Evolutionary conservation across 108 stramenopile genomes (phyloP).

Genomic region (Aurantiochytrium sp.): DNA sequence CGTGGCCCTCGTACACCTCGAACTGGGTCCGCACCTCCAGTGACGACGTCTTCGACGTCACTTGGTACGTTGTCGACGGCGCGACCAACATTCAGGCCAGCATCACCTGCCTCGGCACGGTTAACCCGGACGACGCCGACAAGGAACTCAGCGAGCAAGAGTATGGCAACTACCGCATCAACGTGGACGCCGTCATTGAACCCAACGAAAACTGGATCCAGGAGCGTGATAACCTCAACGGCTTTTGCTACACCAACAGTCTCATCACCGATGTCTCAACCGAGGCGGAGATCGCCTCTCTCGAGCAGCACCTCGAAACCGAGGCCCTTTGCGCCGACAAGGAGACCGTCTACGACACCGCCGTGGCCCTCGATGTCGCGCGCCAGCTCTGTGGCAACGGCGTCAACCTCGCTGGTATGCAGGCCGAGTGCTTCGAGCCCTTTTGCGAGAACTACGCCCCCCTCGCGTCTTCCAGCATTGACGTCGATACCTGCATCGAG

Average conservation of each 20-base stretch:
- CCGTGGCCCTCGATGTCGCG: not conserved
- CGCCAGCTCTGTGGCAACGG: not conserved
- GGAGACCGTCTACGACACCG: not conserved
- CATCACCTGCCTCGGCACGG: not conserved
- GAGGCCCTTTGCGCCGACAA: not conserved
- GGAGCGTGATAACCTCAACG: not conserved
- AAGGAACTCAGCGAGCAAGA: not conserved
- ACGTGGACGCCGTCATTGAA: not conserved
- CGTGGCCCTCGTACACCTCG: not conserved
- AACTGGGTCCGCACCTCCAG: not conserved
- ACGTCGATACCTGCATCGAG: not conserved
- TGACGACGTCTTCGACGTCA: not conserved
- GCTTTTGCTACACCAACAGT: not conserved
- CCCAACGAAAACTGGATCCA: not conserved
- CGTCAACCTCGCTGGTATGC: not conserved
- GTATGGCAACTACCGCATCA: constrained; percentile 7
- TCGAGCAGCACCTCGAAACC: not conserved
- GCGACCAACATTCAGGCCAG: not conserved
- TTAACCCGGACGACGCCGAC: not conserved
- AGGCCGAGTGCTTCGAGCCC: not conserved
- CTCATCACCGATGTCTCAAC: not conserved
- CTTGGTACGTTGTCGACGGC: not conserved
- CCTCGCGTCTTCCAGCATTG: not conserved
- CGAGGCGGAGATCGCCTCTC: not conserved
- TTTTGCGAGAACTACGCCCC: constrained; percentile 1